Evolutionary conservation across 306 rosid species (phyloP).

Genomic region (Lathyrus oleraceus): DNA sequence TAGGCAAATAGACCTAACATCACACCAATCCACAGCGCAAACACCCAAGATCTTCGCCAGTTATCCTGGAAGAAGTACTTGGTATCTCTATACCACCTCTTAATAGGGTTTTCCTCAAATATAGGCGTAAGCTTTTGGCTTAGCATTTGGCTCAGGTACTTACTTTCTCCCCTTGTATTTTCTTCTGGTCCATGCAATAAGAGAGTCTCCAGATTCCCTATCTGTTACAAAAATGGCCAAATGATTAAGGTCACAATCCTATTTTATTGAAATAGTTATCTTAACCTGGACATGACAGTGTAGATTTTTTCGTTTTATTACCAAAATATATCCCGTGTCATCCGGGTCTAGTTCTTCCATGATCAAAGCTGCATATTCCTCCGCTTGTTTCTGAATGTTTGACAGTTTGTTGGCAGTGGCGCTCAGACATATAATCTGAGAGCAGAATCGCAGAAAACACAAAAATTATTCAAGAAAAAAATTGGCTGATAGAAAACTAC

Average conservation of each 20-base stretch:
- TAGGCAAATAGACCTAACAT: conserved; percentile 54
- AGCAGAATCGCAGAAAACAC: conserved; percentile 6
- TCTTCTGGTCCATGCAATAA: conserved; percentile 51
- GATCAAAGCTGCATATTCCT: conserved; percentile 72
- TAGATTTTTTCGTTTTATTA: conserved; percentile 29
- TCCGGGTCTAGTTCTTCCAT: conserved; percentile 82
- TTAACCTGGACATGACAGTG: not conserved
- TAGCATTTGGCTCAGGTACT: conserved; percentile 48
- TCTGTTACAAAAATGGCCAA: conserved; percentile 44
- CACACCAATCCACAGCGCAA: conserved; percentile 53
- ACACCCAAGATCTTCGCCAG: conserved; percentile 57
- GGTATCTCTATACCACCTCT: conserved; percentile 40
- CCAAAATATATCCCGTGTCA: conserved; percentile 54
- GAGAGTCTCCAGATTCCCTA: conserved; percentile 56
- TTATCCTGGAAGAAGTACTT: conserved; percentile 59
- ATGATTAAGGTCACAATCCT: conserved; percentile 15
- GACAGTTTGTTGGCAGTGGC: conserved; percentile 68
- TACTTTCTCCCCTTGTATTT: conserved; percentile 43
- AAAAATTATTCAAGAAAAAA: not conserved
- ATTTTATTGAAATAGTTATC: not conserved
- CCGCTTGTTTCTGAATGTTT: conserved; percentile 63
- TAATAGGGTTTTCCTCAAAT: conserved; percentile 29
- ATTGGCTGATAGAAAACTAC: conserved; percentile 19
- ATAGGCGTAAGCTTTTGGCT: conserved; percentile 54
- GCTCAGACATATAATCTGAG: conserved; percentile 63